Evolutionary conservation across 164 flowering plant genomes (phyloP), one percentile per base, ranked within the genome.

Genomic region (Stephania japonica): DNA sequence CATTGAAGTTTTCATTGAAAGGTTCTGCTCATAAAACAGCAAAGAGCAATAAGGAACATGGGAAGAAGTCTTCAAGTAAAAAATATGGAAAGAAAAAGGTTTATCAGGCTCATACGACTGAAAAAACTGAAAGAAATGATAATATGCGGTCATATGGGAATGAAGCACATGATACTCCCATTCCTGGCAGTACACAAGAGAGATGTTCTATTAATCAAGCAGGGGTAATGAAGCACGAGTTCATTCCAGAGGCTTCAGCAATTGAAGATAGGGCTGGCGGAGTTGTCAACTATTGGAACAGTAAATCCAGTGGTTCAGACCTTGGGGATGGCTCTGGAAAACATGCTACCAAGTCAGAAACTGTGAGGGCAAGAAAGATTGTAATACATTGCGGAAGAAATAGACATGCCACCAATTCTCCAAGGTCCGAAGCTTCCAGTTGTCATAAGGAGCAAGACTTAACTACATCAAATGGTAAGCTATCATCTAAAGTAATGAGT

Each of bases 371-470:
- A 75, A 85, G 86, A 32, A 95, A 93, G 83, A 77, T 95, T 42
- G 98, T 95, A 41, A 92, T 93, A 80, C 91, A 89, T 86, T 78
- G 94, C 63, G 77, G 85, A 12, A 86, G 93, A 50, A 90, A 87
- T 73, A 83, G 78, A 78, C 88, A 85, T 77, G 65, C 82, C 14
- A 77, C 86, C n/a, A 83, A 74, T 43, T 82, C 92, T 74, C 88
- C 93, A 10, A 80, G 76, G 59, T 87, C 91, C 49, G 94, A 95
- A 82, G 83, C 87, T 76, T 91, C 97, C 68, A 87, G 88, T 75
- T 76, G 78, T 73, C 92, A 85, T 42, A 87, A 79, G 76, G 97
- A 89, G 68, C 93, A 84, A 68, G 91, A 85, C 50, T 75, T 84
- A 70, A 64, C 84, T 18, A 56, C 83, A 5, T 83, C 85, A 6